Base-by-base conservation (phyloP, 805 yeast species). In the Groenewaldozyma tartarivorans region DNA sequence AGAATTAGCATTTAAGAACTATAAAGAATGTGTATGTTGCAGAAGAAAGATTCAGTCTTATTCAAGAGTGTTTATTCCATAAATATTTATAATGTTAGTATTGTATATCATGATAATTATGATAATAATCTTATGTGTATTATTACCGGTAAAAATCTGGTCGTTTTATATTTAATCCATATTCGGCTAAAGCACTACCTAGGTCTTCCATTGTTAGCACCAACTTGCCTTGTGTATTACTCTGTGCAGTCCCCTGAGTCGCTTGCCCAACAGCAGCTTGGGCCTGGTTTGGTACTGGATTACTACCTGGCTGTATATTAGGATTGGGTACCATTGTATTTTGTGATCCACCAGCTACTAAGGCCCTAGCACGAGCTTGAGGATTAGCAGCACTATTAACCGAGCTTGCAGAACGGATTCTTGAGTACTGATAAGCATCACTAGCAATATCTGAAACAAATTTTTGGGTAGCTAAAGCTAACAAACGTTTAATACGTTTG, bases 401-500 rank as follows among this genome's bases (percentile, higher is more conserved):
- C 0, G 95, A 77, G 9, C 86, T 77, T 3, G 84, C 69, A n/a
- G 92, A 84, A 47, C 97, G 72, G 49, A 92, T 92, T 46, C 97
- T 69, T 5, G 95, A 83, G 57, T 86, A 88, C 58, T 92, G 98
- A 57, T 86, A 92, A 0, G 98, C 96, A 56, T 92, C 97, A 13
- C 87, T 85, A 1, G 98, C 96, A 22, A 92, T 79, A 58, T 92
- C 98, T 46, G 88, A 77, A 20, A 92, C 74, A 58, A 92, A 92
- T 57, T 92, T 92, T 55, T 94, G 98, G 0, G 98, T 92, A 1
- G 98, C 97, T 42, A 92, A 67, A 0, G 97, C 96, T 37, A 92
- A 67, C 29, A 92, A 65, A 40, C 97, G 69, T 59, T 87, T 88
- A 43, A 83, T 76, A 43, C 87, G 72, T 11, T 75, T 64, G 57